A percentile compares a stretch with the other conserved stretches of the same genome.
Evolutionary conservation across 805 yeast genomes (phyloP).

Genomic region (Ascoidea tarda): DNA sequence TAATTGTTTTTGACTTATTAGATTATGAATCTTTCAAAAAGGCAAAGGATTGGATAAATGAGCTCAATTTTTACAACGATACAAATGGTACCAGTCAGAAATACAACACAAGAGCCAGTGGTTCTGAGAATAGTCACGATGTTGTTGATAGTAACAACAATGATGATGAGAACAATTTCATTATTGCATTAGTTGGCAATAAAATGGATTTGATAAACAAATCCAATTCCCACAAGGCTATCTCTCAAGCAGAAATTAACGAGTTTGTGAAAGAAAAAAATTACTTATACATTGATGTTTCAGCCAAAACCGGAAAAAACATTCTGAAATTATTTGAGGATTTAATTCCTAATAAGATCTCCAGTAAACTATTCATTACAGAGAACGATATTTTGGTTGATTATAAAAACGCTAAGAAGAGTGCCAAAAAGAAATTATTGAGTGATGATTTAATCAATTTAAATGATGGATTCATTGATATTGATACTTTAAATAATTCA

Average conservation of each 20-base stretch:
- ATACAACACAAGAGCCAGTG: constrained; percentile 15
- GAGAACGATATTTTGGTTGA: not conserved
- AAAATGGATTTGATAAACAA: constrained; percentile 45
- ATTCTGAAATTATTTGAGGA: constrained; percentile 28
- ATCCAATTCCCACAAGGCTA: too few species aligned
- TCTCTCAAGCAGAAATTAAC: not conserved
- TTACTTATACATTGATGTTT: constrained; percentile 38
- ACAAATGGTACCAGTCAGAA: not conserved
- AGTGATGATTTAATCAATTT: not conserved
- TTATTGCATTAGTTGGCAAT: constrained; percentile 79
- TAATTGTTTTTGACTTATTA: constrained; percentile 75
- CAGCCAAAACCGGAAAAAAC: constrained; percentile 63
- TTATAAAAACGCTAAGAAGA: not conserved
- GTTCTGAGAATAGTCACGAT: constrained; percentile 11
- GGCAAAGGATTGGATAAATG: constrained; percentile 84
- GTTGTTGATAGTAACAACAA: constrained; percentile 20
- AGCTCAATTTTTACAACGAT: constrained; percentile 47
- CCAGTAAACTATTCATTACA: constrained; percentile 27
- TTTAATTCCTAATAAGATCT: constrained; percentile 19
- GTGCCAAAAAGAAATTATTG: not conserved
- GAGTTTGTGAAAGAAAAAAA: constrained; percentile 36
- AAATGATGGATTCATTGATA: not conserved
- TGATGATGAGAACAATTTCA: constrained; percentile 36
- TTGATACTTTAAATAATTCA: not conserved
- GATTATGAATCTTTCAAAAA: constrained; percentile 55